Evolutionary conservation across 306 rosid species (phyloP).

Genomic region (Quercus ilex): DNA sequence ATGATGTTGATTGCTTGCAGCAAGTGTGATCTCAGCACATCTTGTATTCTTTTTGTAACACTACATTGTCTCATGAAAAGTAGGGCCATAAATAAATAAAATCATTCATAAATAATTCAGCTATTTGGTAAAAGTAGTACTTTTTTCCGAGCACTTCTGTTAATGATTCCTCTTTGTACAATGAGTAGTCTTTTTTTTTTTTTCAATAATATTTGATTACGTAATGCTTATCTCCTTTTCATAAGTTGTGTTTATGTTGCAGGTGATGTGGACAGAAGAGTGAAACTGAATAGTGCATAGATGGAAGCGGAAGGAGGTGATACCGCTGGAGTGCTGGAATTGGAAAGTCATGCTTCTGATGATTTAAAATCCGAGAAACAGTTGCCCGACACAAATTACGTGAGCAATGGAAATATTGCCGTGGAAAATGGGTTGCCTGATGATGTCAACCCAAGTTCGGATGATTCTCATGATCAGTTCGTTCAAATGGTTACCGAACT

Average conservation of each 20-base stretch:
- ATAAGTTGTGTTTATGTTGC: constrained; percentile 3
- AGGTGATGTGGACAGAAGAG: constrained; percentile 31
- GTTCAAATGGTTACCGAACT: constrained; percentile 65
- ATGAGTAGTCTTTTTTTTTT: too few relatives aligned
- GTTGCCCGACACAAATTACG: constrained; percentile 21
- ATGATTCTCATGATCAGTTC: constrained; percentile 57
- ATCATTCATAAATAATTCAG: too few relatives aligned
- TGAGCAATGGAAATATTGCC: constrained; percentile 32
- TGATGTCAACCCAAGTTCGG: constrained; percentile 26
- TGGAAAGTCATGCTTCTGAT: constrained; percentile 38
- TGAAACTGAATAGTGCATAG: constrained; percentile 16
- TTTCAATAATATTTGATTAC: too few relatives aligned
- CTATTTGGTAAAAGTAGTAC: too few relatives aligned
- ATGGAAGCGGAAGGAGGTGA: constrained; percentile 50
- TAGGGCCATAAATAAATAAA: too few relatives aligned
- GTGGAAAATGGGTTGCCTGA: constrained; percentile 39
- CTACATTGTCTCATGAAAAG: too few relatives aligned
- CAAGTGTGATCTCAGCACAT: too few relatives aligned
- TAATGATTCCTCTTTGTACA: too few relatives aligned
- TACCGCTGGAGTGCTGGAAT: constrained; percentile 27
- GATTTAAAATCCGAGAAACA: constrained; percentile 27
- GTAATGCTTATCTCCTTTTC: neutral
- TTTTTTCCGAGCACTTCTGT: too few relatives aligned
- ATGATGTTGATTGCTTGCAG: too few relatives aligned
- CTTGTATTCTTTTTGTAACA: too few relatives aligned